phyloP scores from a whole-genome alignment of 1,284 basidiomycete species.

The Fomes fomentarius region DNA sequence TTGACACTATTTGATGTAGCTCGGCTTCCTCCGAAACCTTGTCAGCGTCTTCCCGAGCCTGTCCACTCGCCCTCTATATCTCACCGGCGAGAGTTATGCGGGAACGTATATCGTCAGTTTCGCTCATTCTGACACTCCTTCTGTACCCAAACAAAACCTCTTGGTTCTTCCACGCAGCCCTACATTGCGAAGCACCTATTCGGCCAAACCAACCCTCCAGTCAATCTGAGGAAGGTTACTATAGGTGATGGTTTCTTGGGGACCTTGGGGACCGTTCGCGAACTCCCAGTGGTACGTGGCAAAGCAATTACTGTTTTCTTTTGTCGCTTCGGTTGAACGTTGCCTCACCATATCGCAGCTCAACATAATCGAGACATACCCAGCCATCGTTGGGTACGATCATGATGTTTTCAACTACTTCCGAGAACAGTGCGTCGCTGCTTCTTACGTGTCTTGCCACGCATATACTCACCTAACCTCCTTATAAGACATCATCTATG shows the following conservation, averaged over 20 bases:
- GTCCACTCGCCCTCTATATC: conserved; percentile 29
- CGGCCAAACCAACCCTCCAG: conserved; percentile 58
- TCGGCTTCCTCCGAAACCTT: conserved; percentile 27
- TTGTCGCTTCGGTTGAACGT: too few relatives aligned
- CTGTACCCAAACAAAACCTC: too few relatives aligned
- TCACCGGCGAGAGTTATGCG: conserved; percentile 35
- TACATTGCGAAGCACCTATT: conserved; percentile 71
- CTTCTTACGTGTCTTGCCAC: neutral
- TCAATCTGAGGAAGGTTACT: conserved; percentile 61
- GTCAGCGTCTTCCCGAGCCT: conserved; percentile 33
- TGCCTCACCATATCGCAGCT: too few relatives aligned
- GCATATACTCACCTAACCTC: too few relatives aligned
- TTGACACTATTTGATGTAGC: conserved; percentile 8
- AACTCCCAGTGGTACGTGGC: conserved; percentile 49
- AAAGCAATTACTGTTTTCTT: too few relatives aligned
- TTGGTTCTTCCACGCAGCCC: conserved; percentile 43
- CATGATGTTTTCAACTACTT: conserved; percentile 66
- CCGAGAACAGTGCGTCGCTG: conserved; percentile 53
- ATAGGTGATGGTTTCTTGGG: conserved; percentile 68
- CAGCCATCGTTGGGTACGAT: conserved; percentile 72
- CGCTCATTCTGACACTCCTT: too few relatives aligned
- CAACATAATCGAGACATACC: conserved; percentile 67
- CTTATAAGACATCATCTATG: conserved; percentile 34
- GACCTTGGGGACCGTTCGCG: conserved; percentile 47
- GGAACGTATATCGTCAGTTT: conserved; percentile 40